A percentile compares a stretch with the other conserved stretches of the same genome.
These are phyloP conservation scores for Amphicarpaea edgeworthii DNA, from an alignment of 306 rosid species.

Conservation along the genomic window DNA sequence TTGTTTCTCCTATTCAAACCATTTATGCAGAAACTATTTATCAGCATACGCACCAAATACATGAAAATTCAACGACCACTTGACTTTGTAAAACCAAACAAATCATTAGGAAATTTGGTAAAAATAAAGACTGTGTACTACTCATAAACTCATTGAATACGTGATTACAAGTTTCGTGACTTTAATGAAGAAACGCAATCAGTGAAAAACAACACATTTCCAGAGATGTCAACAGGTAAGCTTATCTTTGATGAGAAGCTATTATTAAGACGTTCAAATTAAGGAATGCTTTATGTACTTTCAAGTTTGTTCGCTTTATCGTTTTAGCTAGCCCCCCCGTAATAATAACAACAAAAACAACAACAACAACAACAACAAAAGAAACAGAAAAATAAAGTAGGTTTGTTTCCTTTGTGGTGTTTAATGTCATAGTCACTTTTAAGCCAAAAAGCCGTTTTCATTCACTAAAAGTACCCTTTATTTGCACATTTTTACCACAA, in stretches of 20 bases:
- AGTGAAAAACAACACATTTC: constrained; percentile 44
- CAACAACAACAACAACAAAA: constrained; percentile 1
- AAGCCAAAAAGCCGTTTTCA: constrained; percentile 51
- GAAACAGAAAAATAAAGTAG: constrained; percentile 1
- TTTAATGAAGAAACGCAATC: constrained; percentile 35
- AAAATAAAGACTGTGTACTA: background rate
- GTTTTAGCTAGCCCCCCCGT: background rate
- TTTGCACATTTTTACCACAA: constrained; percentile 22
- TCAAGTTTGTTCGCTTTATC: constrained; percentile 39
- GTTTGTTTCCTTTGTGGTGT: constrained; percentile 42
- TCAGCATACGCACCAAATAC: too few species aligned
- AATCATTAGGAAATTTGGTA: background rate
- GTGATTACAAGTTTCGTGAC: constrained; percentile 35
- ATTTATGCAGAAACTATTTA: too few species aligned
- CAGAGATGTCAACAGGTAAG: constrained; percentile 41
- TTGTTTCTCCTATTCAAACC: too few species aligned
- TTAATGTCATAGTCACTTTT: constrained; percentile 44
- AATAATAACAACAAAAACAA: too few species aligned
- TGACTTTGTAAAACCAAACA: too few species aligned
- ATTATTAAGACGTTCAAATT: constrained; percentile 61
- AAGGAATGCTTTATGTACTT: constrained; percentile 62
- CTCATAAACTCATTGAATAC: constrained; percentile 26
- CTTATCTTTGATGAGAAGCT: constrained; percentile 56
- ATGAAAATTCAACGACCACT: too few species aligned
- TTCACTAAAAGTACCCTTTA: constrained; percentile 20